These are phyloP conservation scores for Exophiala spinifera DNA, from an alignment of 2,329 filamentous ascomycete species.

Conservation along the genomic window DNA sequence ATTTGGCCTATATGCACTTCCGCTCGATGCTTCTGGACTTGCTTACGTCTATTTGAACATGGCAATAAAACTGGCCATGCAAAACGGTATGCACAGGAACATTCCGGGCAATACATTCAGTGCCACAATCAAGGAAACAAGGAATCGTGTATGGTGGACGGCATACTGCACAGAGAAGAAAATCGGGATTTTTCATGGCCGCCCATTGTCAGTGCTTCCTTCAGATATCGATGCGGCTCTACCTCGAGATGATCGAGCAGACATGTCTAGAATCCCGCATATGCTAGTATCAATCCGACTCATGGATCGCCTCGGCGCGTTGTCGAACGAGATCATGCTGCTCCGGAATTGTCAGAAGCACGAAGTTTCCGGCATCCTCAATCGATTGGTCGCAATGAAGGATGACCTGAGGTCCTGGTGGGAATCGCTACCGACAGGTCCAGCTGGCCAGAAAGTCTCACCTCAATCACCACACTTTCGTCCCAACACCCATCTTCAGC, in stretches of 20 bases:
- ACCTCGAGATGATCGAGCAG: constrained; percentile 42
- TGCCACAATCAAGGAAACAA: constrained; percentile 49
- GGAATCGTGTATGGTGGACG: constrained; percentile 59
- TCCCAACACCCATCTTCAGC: constrained; percentile 50
- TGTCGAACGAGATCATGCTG: constrained; percentile 42
- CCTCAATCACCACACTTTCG: constrained; percentile 44
- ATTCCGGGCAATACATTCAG: constrained; percentile 49
- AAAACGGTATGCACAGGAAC: constrained; percentile 59
- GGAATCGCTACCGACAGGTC: constrained; percentile 39
- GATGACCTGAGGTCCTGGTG: constrained; percentile 44
- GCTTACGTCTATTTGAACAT: constrained; percentile 58
- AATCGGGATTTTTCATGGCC: constrained; percentile 56
- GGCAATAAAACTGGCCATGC: constrained; percentile 56
- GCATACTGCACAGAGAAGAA: constrained; percentile 56
- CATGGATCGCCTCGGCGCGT: constrained; percentile 40
- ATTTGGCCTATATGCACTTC: constrained; percentile 55
- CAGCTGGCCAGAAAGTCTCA: constrained; percentile 42
- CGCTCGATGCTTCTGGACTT: constrained; percentile 55
- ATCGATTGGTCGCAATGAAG: constrained; percentile 38
- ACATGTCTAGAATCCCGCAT: constrained; percentile 29
- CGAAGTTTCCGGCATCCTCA: constrained; percentile 41
- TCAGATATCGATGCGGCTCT: constrained; percentile 55
- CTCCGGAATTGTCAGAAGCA: constrained; percentile 40
- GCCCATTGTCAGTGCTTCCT: constrained; percentile 53
- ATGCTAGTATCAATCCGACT: constrained; percentile 49